These are phyloP conservation scores for Sorghum bicolor DNA, from an alignment of 176 grass and related monocot genomes.

Conservation along the genomic window Sorghum_bicolor_NCBIv3 NC_012874.2:55984001-55984500, in stretches of 20 bases:
- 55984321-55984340: neutral
- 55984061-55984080: neutral
- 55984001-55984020: neutral
- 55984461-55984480: neutral
- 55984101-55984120: too few species aligned
- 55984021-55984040: neutral
- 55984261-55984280: conserved; percentile 4
- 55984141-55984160: neutral
- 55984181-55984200: neutral
- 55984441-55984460: neutral
- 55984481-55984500: conserved; percentile 12
- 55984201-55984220: neutral
- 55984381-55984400: neutral
- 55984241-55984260: neutral
- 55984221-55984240: conserved; percentile 6
- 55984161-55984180: too few species aligned
- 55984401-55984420: neutral
- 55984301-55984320: neutral
- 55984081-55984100: neutral
- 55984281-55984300: conserved; percentile 1
- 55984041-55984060: neutral
- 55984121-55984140: neutral
- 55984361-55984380: neutral
- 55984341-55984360: neutral
- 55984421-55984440: neutral